phyloP scores from a whole-genome alignment of 2,329 filamentous ascomycete genomes.

The Aphanocladium album region DNA sequence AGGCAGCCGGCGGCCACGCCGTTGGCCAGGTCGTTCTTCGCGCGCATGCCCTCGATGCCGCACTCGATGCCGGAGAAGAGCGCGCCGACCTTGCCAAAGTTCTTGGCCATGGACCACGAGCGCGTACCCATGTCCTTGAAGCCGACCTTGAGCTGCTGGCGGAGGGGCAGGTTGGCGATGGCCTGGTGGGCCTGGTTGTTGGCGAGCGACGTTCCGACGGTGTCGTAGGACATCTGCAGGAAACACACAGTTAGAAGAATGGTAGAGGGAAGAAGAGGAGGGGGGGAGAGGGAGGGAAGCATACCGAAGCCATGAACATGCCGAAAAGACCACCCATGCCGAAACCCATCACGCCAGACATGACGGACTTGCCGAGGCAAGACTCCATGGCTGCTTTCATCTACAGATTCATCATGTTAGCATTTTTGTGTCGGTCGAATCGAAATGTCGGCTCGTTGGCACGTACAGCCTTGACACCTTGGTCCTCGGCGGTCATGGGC shows the following conservation, averaged over 20 bases:
- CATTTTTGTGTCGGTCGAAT: constrained; percentile 4
- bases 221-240: constrained; percentile 92
- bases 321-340: constrained; percentile 91
- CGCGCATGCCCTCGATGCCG: constrained; percentile 85
- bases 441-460: constrained; percentile 3
- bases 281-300: constrained; percentile 28
- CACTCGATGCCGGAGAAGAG: constrained; percentile 93
- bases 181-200: constrained; percentile 32
- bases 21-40: constrained; percentile 91
- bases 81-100: constrained; percentile 89
- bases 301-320: constrained; percentile 94
- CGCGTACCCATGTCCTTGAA: constrained; percentile 93
- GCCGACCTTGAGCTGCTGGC: constrained; percentile 76
- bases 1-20: constrained; percentile 83
- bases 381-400: constrained; percentile 86
- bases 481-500: constrained; percentile 38
- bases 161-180: constrained; percentile 65
- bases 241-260: neutral
- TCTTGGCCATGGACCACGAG: constrained; percentile 80
- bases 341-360: constrained; percentile 91
- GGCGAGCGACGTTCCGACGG: constrained; percentile 62
- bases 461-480: constrained; percentile 47
- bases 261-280: neutral
- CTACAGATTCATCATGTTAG: constrained; percentile 36
- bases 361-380: constrained; percentile 79